These are phyloP conservation scores for Xylaria sp. DNA, from an alignment of 2,329 filamentous ascomycete genomes.

Conservation along the genomic window DNA sequence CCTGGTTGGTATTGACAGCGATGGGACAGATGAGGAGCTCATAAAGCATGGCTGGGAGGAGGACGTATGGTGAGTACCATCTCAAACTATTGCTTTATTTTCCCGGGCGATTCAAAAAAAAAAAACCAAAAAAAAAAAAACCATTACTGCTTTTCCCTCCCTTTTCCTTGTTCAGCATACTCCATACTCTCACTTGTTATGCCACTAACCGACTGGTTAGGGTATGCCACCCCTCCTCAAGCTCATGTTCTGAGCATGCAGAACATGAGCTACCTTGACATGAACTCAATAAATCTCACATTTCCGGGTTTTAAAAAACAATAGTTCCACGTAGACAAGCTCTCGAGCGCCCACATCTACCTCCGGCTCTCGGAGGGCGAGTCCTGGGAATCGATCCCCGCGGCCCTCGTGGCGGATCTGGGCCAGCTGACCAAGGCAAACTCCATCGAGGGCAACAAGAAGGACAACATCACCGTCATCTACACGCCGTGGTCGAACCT, in stretches of 20 bases:
- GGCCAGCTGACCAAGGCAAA: constrained; percentile 99
- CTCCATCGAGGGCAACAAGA: constrained; percentile 99
- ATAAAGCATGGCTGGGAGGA: constrained; percentile 95
- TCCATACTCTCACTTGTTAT: neutral
- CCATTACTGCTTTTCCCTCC: neutral
- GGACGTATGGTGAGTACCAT: constrained; percentile 81
- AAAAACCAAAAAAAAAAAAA: too few species aligned
- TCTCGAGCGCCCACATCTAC: constrained; percentile 97
- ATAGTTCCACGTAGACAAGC: constrained; percentile 96
- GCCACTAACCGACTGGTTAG: constrained; percentile 37
- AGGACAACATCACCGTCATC: constrained; percentile 95
- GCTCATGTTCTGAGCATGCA: neutral
- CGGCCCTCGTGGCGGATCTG: constrained; percentile 82
- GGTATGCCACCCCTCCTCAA: constrained; percentile 42
- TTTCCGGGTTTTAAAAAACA: neutral
- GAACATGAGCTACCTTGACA: neutral
- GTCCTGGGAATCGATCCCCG: constrained; percentile 83
- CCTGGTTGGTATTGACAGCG: constrained; percentile 31
- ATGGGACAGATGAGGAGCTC: constrained; percentile 84
- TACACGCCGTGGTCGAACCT: constrained; percentile 99
- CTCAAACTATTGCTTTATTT: neutral
- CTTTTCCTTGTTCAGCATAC: neutral
- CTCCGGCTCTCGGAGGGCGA: constrained; percentile 83
- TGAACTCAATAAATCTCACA: constrained; percentile 19
- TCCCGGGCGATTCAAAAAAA: too few species aligned